Percentiles rank a stretch among this genome's conserved stretches.
These are phyloP conservation scores for Liquidambar formosana DNA, from an alignment of 164 flowering plant species.

Conservation along the genomic window DNA sequence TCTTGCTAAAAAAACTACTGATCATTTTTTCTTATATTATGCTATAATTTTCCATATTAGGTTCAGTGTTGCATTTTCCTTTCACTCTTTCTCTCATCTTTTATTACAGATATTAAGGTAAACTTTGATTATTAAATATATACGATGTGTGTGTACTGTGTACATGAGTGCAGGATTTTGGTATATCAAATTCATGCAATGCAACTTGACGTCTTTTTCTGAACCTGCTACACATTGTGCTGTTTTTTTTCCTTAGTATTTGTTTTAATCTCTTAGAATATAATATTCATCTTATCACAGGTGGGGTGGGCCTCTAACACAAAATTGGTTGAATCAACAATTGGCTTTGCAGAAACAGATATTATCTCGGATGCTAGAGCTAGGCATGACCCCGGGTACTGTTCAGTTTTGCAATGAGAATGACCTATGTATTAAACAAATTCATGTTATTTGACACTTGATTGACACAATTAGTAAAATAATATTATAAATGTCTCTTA, in stretches of 20 bases:
- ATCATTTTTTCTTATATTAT: no score
- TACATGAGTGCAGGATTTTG: no score
- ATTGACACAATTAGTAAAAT: neutral
- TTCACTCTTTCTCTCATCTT: no score
- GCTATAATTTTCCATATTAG: no score
- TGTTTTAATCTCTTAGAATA: neutral
- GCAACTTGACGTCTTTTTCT: neutral
- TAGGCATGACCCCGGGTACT: conserved; percentile 98
- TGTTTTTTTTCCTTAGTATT: neutral
- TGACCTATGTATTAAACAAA: no score
- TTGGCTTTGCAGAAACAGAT: conserved; percentile 77
- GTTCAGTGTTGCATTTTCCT: no score
- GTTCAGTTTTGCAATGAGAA: neutral
- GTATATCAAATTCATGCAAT: no score
- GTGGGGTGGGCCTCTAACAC: conserved; percentile 97
- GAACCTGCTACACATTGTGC: neutral
- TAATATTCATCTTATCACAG: conserved; percentile 34
- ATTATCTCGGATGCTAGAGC: conserved; percentile 77
- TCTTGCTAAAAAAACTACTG: no score
- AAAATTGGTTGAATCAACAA: conserved; percentile 89
- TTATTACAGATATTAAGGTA: no score
- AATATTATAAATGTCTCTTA: neutral
- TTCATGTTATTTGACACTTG: no score
- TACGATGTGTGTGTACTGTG: no score
- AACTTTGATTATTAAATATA: no score